Base-by-base conservation (phyloP, 2,329 filamentous ascomycete species). In the Ilyonectria destructans region DNA sequence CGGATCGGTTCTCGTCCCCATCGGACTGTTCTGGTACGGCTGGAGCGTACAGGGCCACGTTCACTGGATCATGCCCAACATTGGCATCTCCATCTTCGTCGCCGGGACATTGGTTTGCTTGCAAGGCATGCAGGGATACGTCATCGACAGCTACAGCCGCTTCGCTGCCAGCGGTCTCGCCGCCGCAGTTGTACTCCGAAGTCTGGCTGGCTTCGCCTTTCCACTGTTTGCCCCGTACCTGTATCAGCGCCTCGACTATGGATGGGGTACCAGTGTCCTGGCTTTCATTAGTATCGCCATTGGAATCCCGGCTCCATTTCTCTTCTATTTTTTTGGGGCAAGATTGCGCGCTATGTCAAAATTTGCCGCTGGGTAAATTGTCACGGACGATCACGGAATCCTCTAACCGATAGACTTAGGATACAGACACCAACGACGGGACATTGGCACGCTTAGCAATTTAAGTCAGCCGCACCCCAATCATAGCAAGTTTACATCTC, bases 21-120 rank as follows among this genome's bases (percentile, higher is more conserved):
- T 89, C 17, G 90, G 91, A 0, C 80, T 92, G 12, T 91, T 93
- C 82, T 91, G 90, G 89, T 92, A 92, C 72, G 90, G 89, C 17
- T 92, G 90, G 88, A 89, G 89, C 1, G 86, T 85, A 0, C 86
- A 70, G 15, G 80, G 67, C 68, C 80, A 79, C 1, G 81, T 89
- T 1, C 90, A 86, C 61, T 93, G 91, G 90, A 89, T 92, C 54
- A 86, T 89, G 0, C 91, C 91, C 0, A 81, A 87, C 0, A 80
- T 93, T n/a, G 90, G 88, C 0, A 82, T 92, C 8, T 86, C 82
- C 0, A 87, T 88, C 63, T 88, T 89, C 0, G 90, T 88, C 0
- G 88, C 92, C 75, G 86, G 91, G 62, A 91, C 92, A 67, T 91
- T 91, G 78, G 87, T 85, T 19, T 89, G 92, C 60, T 90, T 90